These are phyloP conservation scores for Debaryomycetaceae sp. DNA, from an alignment of 1,139 yeast species.

Conservation along the genomic window DNA sequence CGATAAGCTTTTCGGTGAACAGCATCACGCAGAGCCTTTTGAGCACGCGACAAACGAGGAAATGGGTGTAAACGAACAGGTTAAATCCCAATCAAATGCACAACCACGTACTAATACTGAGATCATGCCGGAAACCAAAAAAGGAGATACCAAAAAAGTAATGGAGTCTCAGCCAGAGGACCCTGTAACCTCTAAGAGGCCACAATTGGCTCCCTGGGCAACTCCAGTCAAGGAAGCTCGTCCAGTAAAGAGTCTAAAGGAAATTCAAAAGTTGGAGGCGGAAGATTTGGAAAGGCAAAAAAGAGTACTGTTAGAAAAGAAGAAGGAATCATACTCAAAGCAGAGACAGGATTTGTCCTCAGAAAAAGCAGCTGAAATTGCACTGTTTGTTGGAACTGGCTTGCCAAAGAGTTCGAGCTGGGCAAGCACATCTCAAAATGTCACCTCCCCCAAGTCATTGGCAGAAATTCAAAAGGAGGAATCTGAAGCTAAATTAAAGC, in stretches of 20 bases:
- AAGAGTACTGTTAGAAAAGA: constrained; percentile 29
- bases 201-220: constrained; percentile 59
- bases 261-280: constrained; percentile 69
- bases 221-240: constrained; percentile 22
- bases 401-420: constrained; percentile 54
- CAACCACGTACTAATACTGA: not conserved
- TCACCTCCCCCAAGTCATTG: constrained; percentile 30
- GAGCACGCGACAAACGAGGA: not conserved
- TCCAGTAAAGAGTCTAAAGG: constrained; percentile 59
- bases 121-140: not conserved
- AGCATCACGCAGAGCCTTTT: not conserved
- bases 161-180: not conserved
- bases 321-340: constrained; percentile 23
- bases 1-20: not conserved
- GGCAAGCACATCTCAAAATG: constrained; percentile 36
- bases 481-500: constrained; percentile 36
- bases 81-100: not conserved
- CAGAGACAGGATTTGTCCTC: constrained; percentile 18
- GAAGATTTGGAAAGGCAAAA: constrained; percentile 43
- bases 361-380: constrained; percentile 14
- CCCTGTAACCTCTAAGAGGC: constrained; percentile 19
- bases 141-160: not conserved
- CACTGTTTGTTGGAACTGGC: constrained; percentile 4
- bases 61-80: not conserved
- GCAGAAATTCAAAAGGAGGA: constrained; percentile 48